Evolutionary conservation across 169 alveolate species (phyloP).

Genomic region (Theileria annulata): DNA sequence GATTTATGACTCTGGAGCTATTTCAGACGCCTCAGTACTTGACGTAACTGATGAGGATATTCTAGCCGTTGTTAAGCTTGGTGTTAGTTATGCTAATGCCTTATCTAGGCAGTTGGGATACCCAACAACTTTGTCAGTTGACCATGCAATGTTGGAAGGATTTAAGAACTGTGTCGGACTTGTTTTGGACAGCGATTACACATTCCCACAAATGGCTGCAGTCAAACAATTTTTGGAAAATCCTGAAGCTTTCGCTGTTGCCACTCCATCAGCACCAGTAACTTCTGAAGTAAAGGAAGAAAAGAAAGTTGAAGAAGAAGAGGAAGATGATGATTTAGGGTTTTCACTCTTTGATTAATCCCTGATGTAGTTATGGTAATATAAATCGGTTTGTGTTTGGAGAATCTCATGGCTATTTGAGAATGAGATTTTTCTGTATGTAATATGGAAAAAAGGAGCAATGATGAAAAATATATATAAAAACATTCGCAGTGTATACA

Average conservation of each 20-base stretch:
- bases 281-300: constrained; percentile 77
- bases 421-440: too few species aligned
- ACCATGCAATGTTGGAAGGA: constrained; percentile 92
- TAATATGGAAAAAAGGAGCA: constrained; percentile 34
- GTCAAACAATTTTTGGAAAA: constrained; percentile 89
- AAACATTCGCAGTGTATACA: constrained; percentile 69
- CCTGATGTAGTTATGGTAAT: too few species aligned
- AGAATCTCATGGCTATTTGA: too few species aligned
- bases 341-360: constrained; percentile 87
- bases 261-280: constrained; percentile 79
- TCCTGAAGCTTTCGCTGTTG: constrained; percentile 88
- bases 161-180: constrained; percentile 96
- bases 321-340: constrained; percentile 95
- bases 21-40: constrained; percentile 92
- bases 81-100: constrained; percentile 91
- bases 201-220: constrained; percentile 92
- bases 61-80: constrained; percentile 82
- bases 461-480: constrained; percentile 43
- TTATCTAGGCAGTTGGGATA: constrained; percentile 90
- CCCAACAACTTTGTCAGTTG: constrained; percentile 94
- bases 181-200: constrained; percentile 90
- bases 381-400: too few species aligned
- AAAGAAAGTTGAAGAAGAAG: constrained; percentile 91
- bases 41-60: constrained; percentile 93
- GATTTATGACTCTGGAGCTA: constrained; percentile 93